Evolutionary conservation across 2,329 filamentous ascomycete species (phyloP), one percentile per base, ranked within the genome.

Genomic region (Talaromyces sp.): DNA sequence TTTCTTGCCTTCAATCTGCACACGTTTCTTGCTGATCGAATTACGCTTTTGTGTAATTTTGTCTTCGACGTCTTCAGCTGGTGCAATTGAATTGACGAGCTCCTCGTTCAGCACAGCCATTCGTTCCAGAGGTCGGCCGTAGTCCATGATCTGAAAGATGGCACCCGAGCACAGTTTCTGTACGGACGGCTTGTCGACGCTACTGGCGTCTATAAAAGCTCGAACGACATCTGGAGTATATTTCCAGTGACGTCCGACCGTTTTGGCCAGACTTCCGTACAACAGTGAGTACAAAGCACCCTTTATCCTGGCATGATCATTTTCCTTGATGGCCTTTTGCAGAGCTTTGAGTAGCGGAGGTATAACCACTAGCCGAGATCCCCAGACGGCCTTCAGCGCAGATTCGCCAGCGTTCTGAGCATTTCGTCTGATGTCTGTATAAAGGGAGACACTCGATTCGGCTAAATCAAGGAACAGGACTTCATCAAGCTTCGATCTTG

Each of bases 351-450:
- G 83, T 33, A 99, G 84, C n/a, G 90, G 88, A 0, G 94, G 93
- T 16, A 99, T 96, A 48, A 99, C 91, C 5, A 98, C 83, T 1
- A 93, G 89, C 63, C 93, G 89, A 24, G 93, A 91, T 1, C 93
- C 95, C 69, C 96, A 90, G 13, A 99, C 85, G 33, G 91, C 90
- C 79, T 97, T 97, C 37, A 98, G 85, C 0, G 95, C 95, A 0
- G 95, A 96, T 76, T 99, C 96, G 64, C 92, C 90, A 0, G 95
- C 92, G 67, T 89, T 90, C 76, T 99, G 95, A 2, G 95, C 95
- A 62, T 93, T 93, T 37, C 93, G 87, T n/a, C 96, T 90, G 60
- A 98, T 95, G 74, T 99, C 95, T 0, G 95, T 95, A 75, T 99
- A 99, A 4, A 92, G 82, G 0, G 94, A 98, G 2, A 96, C 88